Base-by-base conservation (phyloP, 225 moss, liverwort and hornwort genomes). In the Asterella californica region DNA sequence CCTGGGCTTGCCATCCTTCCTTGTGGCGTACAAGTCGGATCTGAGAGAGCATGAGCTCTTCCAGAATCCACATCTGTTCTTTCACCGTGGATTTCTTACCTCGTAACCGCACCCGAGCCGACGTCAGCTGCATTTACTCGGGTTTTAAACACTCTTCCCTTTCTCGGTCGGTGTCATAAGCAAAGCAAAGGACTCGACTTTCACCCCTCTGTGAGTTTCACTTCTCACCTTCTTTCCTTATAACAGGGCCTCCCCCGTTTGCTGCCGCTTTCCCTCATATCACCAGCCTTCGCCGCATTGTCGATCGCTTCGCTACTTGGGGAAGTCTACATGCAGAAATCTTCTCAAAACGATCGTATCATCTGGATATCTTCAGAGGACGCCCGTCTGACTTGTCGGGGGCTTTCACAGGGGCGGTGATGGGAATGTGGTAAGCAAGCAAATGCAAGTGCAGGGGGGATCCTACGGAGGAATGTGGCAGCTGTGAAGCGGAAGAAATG, bases 41-140 rank as follows among this genome's bases (percentile, higher is more conserved):
- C 76, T 76, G 60, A 76, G 76, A 76, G 60, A 76, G 76, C 76
- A 76, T 33, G 75, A 53, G 75, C 18, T 76, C 76, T 17, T 42
- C 42, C 7, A n/a, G n/a, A n/a, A n/a, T 54, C 59, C 76, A 60
- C 59, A 11, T 36, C 15, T 57, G 27, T 27, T 15, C 30, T 74
- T 27, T 74, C 50, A 74, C 74, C 74, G 74, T 32, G 0, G 50
- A 49, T 57, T 37, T 59, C 76, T 76, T 76, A 76, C 76, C 34
- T 0, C 53, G 8, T 34, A 76, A 32, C 61, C 21, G 53, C 9
- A 71, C 25, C n/a, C 65, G 12, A 53, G 0, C 47, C 53, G 14
- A 0, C 27, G 33, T 50, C 30, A 57, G 59, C 25, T 61, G 33
- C 55, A 76, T 76, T 76, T 76, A 76, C 76, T 76, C 36, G 50